A percentile compares a stretch with the other conserved stretches of the same genome.
These are phyloP conservation scores for Wickerhamomyces sp. DNA, from an alignment of 1,139 yeast species.

Conservation along the genomic window DNA sequence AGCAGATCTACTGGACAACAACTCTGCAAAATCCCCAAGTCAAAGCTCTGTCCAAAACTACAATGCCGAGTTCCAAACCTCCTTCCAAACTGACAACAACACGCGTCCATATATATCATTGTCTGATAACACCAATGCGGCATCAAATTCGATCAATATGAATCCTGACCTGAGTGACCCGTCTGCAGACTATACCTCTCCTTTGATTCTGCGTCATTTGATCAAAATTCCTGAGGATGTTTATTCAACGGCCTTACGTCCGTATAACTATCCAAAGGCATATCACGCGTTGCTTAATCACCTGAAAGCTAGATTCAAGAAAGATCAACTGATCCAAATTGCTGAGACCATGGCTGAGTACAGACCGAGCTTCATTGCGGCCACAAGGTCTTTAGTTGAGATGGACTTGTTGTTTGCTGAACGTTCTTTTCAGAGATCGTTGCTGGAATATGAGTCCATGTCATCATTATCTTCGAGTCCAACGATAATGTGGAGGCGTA, in stretches of 20 bases:
- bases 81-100: conserved; percentile 23
- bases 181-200: conserved; percentile 43
- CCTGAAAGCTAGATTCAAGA: conserved; percentile 48
- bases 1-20: conserved; percentile 21
- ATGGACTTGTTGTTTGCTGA: conserved; percentile 64
- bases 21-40: conserved; percentile 16
- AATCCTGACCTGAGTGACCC: conserved; percentile 17
- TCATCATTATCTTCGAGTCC: conserved; percentile 52
- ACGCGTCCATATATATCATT: conserved; percentile 26
- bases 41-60: conserved; percentile 17
- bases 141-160: conserved; percentile 6
- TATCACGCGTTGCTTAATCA: conserved; percentile 58
- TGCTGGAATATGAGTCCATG: conserved; percentile 57
- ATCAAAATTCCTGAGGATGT: conserved; percentile 64
- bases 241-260: conserved; percentile 44
- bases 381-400: conserved; percentile 62
- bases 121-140: conserved; percentile 21
- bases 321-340: conserved; percentile 47
- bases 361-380: conserved; percentile 69
- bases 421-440: conserved; percentile 61
- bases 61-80: conserved; percentile 22
- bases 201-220: conserved; percentile 53
- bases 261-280: conserved; percentile 64
- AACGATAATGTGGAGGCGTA: conserved; percentile 71
- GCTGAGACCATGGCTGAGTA: conserved; percentile 66